These are phyloP conservation scores for Cryptococcus amylolentus DNA, from an alignment of 1,284 basidiomycete species.

Conservation along the genomic window DNA sequence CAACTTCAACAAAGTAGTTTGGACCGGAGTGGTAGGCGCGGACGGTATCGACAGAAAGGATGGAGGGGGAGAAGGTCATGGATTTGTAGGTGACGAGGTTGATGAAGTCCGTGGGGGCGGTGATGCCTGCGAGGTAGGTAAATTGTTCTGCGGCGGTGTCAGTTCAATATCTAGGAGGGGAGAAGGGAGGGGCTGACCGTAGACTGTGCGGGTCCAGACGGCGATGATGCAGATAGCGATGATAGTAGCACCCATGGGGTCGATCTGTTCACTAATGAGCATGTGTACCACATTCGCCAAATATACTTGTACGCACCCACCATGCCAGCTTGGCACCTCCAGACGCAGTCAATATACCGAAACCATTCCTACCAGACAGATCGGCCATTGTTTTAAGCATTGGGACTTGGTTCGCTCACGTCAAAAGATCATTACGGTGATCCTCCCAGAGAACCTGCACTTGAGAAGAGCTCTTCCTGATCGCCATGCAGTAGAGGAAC, in stretches of 20 bases:
- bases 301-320: slow-evolving; percentile 24
- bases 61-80: slow-evolving; percentile 79
- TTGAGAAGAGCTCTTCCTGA: slow-evolving; percentile 78
- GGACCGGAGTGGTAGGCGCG: slow-evolving; percentile 72
- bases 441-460: slow-evolving; percentile 94
- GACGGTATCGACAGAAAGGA: slow-evolving; percentile 82
- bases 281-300: not conserved
- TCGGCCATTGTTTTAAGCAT: not conserved
- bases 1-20: slow-evolving; percentile 89
- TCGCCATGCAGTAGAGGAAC: slow-evolving; percentile 79
- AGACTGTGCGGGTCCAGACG: slow-evolving; percentile 75
- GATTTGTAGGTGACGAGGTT: slow-evolving; percentile 91
- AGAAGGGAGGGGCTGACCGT: slow-evolving; percentile 41
- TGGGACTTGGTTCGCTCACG: slow-evolving; percentile 52
- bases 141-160: slow-evolving; percentile 60
- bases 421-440: slow-evolving; percentile 83
- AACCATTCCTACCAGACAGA: slow-evolving; percentile 43
- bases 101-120: slow-evolving; percentile 84
- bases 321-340: slow-evolving; percentile 71
- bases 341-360: slow-evolving; percentile 83
- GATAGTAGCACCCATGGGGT: slow-evolving; percentile 54
- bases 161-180: too few relatives aligned
- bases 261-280: slow-evolving; percentile 23
- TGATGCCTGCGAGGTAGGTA: slow-evolving; percentile 81
- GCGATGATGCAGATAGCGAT: slow-evolving; percentile 73